Percentiles rank a stretch among this genome's conserved stretches.
Conservation (phyloP, 139 green algal species). For the Microglena sp. region DNA sequence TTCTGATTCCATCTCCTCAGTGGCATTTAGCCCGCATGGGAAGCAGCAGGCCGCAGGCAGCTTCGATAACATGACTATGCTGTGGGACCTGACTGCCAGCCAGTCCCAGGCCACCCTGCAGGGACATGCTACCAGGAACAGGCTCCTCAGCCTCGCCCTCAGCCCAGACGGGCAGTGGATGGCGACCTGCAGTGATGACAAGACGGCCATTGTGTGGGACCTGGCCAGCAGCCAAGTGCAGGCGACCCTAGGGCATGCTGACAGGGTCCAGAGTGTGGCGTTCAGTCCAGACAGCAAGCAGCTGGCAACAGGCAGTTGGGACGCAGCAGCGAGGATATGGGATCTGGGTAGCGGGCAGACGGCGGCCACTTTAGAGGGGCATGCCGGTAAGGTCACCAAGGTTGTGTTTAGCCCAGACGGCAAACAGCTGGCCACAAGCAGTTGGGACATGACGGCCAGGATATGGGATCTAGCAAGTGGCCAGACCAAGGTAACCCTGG, state of each 20-base stretch:
- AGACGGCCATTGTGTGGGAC: conserved; percentile 56
- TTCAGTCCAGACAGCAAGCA: conserved; percentile 56
- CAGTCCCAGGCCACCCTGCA: conserved; percentile 1
- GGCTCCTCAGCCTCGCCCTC: conserved; percentile 51
- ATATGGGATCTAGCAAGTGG: not conserved
- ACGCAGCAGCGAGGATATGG: conserved; percentile 69
- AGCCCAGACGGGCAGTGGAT: conserved; percentile 55
- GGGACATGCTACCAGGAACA: not conserved
- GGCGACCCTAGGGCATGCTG: conserved; percentile 1
- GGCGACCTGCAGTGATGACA: conserved; percentile 74
- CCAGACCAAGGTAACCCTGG: not conserved
- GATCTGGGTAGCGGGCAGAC: conserved; percentile 8
- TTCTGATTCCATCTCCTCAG: not conserved
- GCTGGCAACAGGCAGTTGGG: conserved; percentile 73
- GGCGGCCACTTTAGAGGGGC: conserved; percentile 1
- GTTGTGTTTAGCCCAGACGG: conserved; percentile 3
- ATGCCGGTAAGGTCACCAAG: not conserved
- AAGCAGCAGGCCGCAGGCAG: not conserved
- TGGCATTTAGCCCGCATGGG: not conserved
- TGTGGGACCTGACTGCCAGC: not conserved
- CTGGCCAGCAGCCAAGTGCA: not conserved
- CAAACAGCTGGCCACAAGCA: not conserved
- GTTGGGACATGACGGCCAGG: not conserved
- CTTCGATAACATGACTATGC: not conserved
- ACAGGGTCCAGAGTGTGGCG: conserved; percentile 53